phyloP scores from a whole-genome alignment of 805 yeast genomes.

The Blastobotrys mokoenaii region DNA sequence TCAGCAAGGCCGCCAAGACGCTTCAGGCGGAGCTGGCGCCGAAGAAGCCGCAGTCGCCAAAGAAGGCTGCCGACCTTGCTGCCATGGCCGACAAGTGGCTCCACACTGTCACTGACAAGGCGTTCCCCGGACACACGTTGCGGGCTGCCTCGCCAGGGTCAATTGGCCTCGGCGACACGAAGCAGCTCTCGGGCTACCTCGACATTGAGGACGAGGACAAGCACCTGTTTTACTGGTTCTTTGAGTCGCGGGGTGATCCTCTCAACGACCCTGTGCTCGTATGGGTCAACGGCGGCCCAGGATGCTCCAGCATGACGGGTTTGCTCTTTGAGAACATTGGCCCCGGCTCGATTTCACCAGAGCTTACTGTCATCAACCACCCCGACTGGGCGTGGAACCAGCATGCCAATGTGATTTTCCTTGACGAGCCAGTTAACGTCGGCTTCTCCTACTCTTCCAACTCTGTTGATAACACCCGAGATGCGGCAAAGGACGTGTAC shows the following conservation, averaged over 20 bases:
- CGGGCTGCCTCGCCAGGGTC: constrained; percentile 58
- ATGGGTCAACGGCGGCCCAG: constrained; percentile 95
- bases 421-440: constrained; percentile 84
- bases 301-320: constrained; percentile 85
- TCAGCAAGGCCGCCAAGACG: too few relatives aligned
- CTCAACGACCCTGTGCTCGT: constrained; percentile 71
- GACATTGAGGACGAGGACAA: constrained; percentile 76
- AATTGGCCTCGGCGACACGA: constrained; percentile 73
- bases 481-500: constrained; percentile 78
- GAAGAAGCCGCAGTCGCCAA: too few relatives aligned
- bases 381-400: constrained; percentile 70
- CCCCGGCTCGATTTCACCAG: constrained; percentile 58
- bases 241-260: constrained; percentile 87
- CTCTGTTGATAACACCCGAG: constrained; percentile 58
- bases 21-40: too few relatives aligned
- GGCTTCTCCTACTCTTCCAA: constrained; percentile 65
- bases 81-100: too few relatives aligned
- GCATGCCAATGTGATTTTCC: constrained; percentile 76
- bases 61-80: too few relatives aligned
- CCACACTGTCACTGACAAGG: too few relatives aligned
- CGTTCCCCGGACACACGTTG: constrained; percentile 35
- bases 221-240: constrained; percentile 79
- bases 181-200: constrained; percentile 79
- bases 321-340: constrained; percentile 73
- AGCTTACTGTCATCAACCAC: constrained; percentile 56